Base-by-base conservation (phyloP, 106 monocot genomes). In the Vanilla planifolia region DNA sequence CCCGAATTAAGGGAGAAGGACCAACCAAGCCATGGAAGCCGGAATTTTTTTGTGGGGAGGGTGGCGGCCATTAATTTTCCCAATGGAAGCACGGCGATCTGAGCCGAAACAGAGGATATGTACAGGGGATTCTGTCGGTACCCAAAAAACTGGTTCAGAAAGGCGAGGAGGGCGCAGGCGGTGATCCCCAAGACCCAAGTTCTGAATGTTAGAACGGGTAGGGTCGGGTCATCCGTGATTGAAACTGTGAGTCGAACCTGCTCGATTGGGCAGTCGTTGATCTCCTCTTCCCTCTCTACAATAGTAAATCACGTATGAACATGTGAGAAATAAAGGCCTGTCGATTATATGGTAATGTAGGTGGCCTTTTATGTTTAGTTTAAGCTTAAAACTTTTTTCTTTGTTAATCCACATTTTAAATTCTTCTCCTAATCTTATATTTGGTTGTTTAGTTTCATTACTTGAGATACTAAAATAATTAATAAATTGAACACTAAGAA, bases 51-150 rank as follows among this genome's bases (percentile, higher is more conserved):
- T 1, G 58, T 32, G 21, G 73, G 65, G 10, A 73, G 66, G 0
- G 10, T 29, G 0, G 73, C 65, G 0, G 73, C 73, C 73, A 73
- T 65, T 10, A 73, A 9, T 8, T 44, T 73, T 0, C 73, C 73
- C 1, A 73, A 1, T 2, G 73, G 73, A 8, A 73, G 46, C 3
- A 59, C 48, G 2, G 33, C 40, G 16, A 70, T 70, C 39, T 70
- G 70, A 3, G 50, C 70, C 1, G 60, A 70, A 3, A 62, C 52
- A 6, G 70, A 42, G 2, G 70, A 61, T 1, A 70, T 36, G 40
- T 14, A 39, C 32, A 70, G 50, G 0, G 28, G 39, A 2, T 61
- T 48, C 13, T 61, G 48, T 27, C 70, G 35, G 21, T 62, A 70
- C 9, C 29, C 62, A 14, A 70, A 51, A 62, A 70, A 70, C 29